Percentiles rank a stretch among this genome's conserved stretches.
phyloP scores from a whole-genome alignment of 169 alveolate genomes.

The Plasmodium gaboni region DNA sequence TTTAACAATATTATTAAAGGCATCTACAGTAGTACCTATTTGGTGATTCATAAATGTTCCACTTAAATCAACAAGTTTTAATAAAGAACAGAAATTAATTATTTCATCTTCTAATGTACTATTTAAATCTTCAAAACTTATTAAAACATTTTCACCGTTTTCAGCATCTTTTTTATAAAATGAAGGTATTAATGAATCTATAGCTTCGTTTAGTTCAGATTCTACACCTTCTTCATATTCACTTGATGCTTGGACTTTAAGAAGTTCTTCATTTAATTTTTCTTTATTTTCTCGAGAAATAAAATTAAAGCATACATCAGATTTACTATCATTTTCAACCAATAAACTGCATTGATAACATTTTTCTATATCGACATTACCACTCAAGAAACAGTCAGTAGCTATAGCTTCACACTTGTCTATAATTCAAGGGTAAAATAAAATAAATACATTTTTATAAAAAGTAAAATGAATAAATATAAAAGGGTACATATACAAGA shows the following conservation, averaged over 20 bases:
- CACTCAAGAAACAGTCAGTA: conserved; percentile 17
- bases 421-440: background rate
- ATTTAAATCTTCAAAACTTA: background rate
- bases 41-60: conserved; percentile 10
- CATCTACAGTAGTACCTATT: conserved; percentile 4
- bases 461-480: no score
- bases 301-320: conserved; percentile 2
- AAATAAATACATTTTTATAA: background rate
- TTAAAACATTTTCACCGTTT: background rate
- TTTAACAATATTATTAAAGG: background rate
- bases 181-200: background rate
- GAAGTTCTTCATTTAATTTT: background rate
- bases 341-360: background rate
- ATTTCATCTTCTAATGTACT: background rate
- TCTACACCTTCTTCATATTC: background rate
- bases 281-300: background rate
- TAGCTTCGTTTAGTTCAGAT: background rate
- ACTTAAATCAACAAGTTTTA: conserved; percentile 5
- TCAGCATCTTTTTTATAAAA: background rate
- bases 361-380: conserved; percentile 5
- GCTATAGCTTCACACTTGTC: conserved; percentile 19
- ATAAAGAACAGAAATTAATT: background rate
- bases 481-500: no score
- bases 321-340: background rate
- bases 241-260: background rate